Evolutionary conservation across 2,329 filamentous ascomycete species (phyloP), one percentile per base, ranked within the genome.

Genomic region (Colletotrichum sublineola): DNA sequence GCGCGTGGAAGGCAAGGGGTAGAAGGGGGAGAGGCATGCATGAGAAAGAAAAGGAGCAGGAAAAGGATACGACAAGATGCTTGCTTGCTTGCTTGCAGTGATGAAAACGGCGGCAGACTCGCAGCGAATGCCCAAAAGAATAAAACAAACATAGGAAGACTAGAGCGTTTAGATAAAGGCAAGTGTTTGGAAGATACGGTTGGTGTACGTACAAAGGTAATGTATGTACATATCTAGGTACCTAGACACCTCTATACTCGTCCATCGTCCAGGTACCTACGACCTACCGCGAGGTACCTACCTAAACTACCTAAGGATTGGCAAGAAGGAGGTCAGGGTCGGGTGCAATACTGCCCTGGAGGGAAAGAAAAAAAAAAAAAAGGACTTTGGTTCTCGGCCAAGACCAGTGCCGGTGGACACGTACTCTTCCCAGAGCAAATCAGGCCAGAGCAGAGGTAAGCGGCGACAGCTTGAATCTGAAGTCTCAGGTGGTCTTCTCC

Each of bases 401-500:
- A 12, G 14, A 18, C 50, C 24, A 8, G 14, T 3, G 24, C 50
- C 1, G 24, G 7, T 33, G 24, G 15, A 53, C 52, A n/a, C n/a
- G 24, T 36, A 33, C 31, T 5, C 11, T 14, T 18, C 14, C 29
- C 42, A 46, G 18, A 46, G 42, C 42, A 46, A 40, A 40, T 8
- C 38, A 40, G 38, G 12, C 5, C 24, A 52, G 20, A 24, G 4
- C 20, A n/a, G 33, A 57, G 53, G 33, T 36, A 57, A 46, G 29
- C 52, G 31, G 36, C 55, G 31, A n/a, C 55, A 57, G 55, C n/a
- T 24, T 29, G n/a, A 40, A 12, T 57, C 36, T 40, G 9, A 24
- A 29, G 60, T 52, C 60, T 52, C n/a, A 52, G 60, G 60, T 63
- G 60, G 20, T n/a, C 42, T 8, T 36, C 42, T 14, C 15, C 42